Conservation (phyloP, 345 rosid species). For the Fremontodendron californicum region DNA sequence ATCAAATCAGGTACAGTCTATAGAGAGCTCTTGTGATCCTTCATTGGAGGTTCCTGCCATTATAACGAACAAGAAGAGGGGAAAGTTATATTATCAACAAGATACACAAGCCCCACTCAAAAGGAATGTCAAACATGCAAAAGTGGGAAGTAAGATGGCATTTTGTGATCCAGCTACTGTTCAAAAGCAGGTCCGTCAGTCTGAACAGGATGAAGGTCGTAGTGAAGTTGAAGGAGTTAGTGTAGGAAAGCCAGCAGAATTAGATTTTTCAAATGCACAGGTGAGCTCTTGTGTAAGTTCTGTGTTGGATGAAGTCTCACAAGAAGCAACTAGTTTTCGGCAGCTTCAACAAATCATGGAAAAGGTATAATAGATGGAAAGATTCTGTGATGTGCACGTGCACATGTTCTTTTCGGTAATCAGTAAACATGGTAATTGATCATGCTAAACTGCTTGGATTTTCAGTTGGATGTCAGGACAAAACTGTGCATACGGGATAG, state of each 20-base stretch:
- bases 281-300: slow-evolving; percentile 63
- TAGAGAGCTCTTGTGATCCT: slow-evolving; percentile 40
- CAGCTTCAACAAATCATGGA: slow-evolving; percentile 81
- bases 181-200: slow-evolving; percentile 33
- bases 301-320: slow-evolving; percentile 61
- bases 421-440: slow-evolving; percentile 6
- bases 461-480: slow-evolving; percentile 86
- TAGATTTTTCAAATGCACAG: slow-evolving; percentile 48
- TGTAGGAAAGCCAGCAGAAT: slow-evolving; percentile 32
- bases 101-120: slow-evolving; percentile 28
- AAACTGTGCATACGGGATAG: slow-evolving; percentile 91
- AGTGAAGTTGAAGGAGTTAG: slow-evolving; percentile 43
- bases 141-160: slow-evolving; percentile 29
- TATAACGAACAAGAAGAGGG: slow-evolving; percentile 29
- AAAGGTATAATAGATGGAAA: slow-evolving; percentile 38
- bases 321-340: slow-evolving; percentile 71
- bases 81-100: slow-evolving; percentile 23
- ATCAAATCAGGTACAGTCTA: slow-evolving; percentile 51
- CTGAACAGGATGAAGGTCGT: slow-evolving; percentile 34
- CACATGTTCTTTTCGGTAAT: background rate
- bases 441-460: slow-evolving; percentile 17
- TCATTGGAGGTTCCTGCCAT: slow-evolving; percentile 29
- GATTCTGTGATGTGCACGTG: background rate
- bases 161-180: slow-evolving; percentile 38
- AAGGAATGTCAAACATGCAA: slow-evolving; percentile 31